phyloP scores from a whole-genome alignment of 1,139 yeast genomes.

The Blastobotrys indianensis region DNA sequence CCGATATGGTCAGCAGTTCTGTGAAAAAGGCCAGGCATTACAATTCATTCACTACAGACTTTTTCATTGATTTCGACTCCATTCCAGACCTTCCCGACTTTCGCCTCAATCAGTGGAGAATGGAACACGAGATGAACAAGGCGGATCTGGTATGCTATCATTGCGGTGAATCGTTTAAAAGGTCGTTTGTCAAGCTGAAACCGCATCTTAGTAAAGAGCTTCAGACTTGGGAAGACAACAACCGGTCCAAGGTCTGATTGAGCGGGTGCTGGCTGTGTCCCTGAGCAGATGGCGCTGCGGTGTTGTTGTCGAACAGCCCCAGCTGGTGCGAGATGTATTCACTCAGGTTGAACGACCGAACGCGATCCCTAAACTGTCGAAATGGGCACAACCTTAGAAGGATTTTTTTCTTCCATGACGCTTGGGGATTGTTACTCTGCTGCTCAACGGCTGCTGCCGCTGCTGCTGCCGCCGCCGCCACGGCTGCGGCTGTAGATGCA shows the following conservation, averaged over 20 bases:
- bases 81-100: conserved; percentile 13
- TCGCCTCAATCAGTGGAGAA: conserved; percentile 18
- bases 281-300: no score
- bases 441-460: no score
- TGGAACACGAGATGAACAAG: conserved; percentile 30
- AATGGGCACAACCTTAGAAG: not conserved
- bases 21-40: conserved; percentile 63
- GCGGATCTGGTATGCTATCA: conserved; percentile 45
- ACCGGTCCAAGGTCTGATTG: no score
- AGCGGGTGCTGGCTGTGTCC: no score
- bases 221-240: no score
- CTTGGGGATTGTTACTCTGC: no score
- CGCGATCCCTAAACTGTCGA: not conserved
- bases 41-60: conserved; percentile 60
- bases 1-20: conserved; percentile 50
- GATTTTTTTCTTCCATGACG: no score
- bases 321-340: conserved; percentile 7
- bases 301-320: no score
- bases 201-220: conserved; percentile 43
- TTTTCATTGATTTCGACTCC: conserved; percentile 52
- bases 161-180: conserved; percentile 45
- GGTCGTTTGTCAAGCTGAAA: conserved; percentile 45
- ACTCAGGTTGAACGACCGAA: conserved; percentile 3
- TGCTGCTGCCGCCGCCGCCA: no score
- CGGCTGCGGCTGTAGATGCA: no score